A percentile compares a stretch with the other conserved stretches of the same genome.
Evolutionary conservation across 1,139 yeast species (phyloP).

Genomic region (Blastobotrys elegans): DNA sequence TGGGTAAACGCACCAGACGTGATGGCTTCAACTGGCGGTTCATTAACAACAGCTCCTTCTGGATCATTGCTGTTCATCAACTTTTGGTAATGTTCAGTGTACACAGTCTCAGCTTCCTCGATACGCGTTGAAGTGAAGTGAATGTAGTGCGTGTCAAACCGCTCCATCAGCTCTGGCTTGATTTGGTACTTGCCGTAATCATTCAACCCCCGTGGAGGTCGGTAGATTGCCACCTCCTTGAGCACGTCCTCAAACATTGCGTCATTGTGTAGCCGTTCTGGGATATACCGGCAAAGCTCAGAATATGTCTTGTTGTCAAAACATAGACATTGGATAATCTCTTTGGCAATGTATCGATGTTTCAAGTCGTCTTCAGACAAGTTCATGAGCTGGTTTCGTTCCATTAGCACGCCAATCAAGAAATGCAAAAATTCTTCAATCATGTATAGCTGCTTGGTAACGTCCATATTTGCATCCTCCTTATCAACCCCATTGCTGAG

Average conservation of each 20-base stretch:
- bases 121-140: slow-evolving; percentile 73
- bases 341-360: slow-evolving; percentile 53
- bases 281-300: slow-evolving; percentile 61
- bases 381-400: slow-evolving; percentile 56
- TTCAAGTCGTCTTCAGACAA: slow-evolving; percentile 47
- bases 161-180: slow-evolving; percentile 50
- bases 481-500: background rate
- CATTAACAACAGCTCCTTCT: slow-evolving; percentile 30
- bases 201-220: slow-evolving; percentile 57
- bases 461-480: slow-evolving; percentile 32
- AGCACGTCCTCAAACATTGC: slow-evolving; percentile 69
- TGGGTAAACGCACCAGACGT: slow-evolving; percentile 31
- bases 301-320: slow-evolving; percentile 71
- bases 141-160: slow-evolving; percentile 76
- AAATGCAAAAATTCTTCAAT: slow-evolving; percentile 76
- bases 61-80: slow-evolving; percentile 24
- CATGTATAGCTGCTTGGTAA: slow-evolving; percentile 46
- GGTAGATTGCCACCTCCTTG: slow-evolving; percentile 53
- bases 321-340: slow-evolving; percentile 73
- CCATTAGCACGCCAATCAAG: slow-evolving; percentile 64
- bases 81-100: slow-evolving; percentile 28
- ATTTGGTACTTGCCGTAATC: slow-evolving; percentile 68
- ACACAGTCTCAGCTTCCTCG: slow-evolving; percentile 65
- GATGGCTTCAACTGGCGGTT: slow-evolving; percentile 34
- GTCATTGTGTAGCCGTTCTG: slow-evolving; percentile 67